A percentile compares a stretch with the other conserved stretches of the same genome.
phyloP scores from a whole-genome alignment of 2,329 filamentous ascomycete species.

The Trichoderma endophyticum region DNA sequence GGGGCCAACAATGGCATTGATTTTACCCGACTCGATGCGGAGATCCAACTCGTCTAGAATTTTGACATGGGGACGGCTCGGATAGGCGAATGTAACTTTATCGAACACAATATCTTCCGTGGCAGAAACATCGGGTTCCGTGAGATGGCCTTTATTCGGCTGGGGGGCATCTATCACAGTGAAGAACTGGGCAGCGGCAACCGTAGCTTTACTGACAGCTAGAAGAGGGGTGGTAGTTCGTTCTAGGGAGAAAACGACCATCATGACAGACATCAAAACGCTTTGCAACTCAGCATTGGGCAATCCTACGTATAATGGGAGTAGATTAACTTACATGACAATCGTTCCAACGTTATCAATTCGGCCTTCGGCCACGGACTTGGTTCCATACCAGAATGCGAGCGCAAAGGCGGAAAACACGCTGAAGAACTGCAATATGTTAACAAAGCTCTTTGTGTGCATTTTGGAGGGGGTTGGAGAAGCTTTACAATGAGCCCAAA shows the following conservation, averaged over 20 bases:
- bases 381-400: slow-evolving; percentile 62
- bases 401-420: slow-evolving; percentile 53
- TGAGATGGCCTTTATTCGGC: slow-evolving; percentile 35
- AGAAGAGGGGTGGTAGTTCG: slow-evolving; percentile 56
- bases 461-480: neutral
- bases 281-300: slow-evolving; percentile 24
- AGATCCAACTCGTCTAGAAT: slow-evolving; percentile 60
- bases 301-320: neutral
- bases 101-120: slow-evolving; percentile 48
- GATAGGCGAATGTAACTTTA: slow-evolving; percentile 70
- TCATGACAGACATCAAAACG: slow-evolving; percentile 57
- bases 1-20: slow-evolving; percentile 70
- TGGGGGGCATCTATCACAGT: slow-evolving; percentile 50
- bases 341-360: slow-evolving; percentile 52
- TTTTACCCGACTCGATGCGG: slow-evolving; percentile 59
- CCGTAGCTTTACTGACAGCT: slow-evolving; percentile 55
- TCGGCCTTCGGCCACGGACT: slow-evolving; percentile 45
- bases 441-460: slow-evolving; percentile 4
- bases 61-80: slow-evolving; percentile 60
- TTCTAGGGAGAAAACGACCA: slow-evolving; percentile 55
- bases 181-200: slow-evolving; percentile 58
- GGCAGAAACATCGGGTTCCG: slow-evolving; percentile 37
- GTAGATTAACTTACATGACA: slow-evolving; percentile 44
- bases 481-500: slow-evolving; percentile 46
- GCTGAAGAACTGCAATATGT: slow-evolving; percentile 46